Percentiles rank a stretch among this genome's conserved stretches.
Evolutionary conservation across 2,329 filamentous ascomycete species (phyloP).

Genomic region (Aspergillus neoniger): DNA sequence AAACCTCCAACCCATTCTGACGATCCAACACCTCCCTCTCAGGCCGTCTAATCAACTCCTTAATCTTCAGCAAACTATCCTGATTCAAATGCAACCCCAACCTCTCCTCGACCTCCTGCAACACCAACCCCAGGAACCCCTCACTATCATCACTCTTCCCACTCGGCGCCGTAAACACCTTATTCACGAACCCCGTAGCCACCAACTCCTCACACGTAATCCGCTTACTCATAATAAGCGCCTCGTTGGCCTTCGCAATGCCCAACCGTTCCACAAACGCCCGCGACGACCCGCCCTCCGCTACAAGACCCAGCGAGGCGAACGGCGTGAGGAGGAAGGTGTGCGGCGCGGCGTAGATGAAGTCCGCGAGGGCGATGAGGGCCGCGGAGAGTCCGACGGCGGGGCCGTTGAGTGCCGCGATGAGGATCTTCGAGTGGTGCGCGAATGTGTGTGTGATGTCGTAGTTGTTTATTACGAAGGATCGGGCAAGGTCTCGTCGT

Average conservation of each 20-base stretch:
- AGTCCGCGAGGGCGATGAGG: constrained; percentile 80
- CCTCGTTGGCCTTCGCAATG: constrained; percentile 82
- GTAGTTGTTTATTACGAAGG: constrained; percentile 82
- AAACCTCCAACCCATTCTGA: constrained; percentile 81
- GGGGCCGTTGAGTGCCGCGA: constrained; percentile 89
- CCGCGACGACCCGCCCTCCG: constrained; percentile 79
- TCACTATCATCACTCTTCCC: constrained; percentile 62
- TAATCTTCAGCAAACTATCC: constrained; percentile 79
- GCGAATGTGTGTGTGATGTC: constrained; percentile 89
- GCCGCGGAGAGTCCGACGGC: constrained; percentile 86
- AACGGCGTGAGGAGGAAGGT: constrained; percentile 91
- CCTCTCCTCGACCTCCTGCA: constrained; percentile 77
- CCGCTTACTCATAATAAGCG: constrained; percentile 83
- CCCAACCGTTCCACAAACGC: constrained; percentile 81
- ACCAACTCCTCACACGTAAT: constrained; percentile 74
- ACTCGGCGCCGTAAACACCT: constrained; percentile 64
- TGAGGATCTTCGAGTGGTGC: constrained; percentile 88
- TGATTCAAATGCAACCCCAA: constrained; percentile 78
- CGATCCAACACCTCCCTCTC: constrained; percentile 71
- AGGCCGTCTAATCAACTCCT: constrained; percentile 75
- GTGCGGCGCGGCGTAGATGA: constrained; percentile 81
- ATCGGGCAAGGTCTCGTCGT: constrained; percentile 63
- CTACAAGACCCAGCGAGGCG: constrained; percentile 81
- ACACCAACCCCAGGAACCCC: constrained; percentile 70
- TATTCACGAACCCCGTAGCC: constrained; percentile 79